A percentile compares a stretch with the other conserved stretches of the same genome.
Conservation (phyloP, 1,139 yeast genomes). For the Candida gigantensis region DNA sequence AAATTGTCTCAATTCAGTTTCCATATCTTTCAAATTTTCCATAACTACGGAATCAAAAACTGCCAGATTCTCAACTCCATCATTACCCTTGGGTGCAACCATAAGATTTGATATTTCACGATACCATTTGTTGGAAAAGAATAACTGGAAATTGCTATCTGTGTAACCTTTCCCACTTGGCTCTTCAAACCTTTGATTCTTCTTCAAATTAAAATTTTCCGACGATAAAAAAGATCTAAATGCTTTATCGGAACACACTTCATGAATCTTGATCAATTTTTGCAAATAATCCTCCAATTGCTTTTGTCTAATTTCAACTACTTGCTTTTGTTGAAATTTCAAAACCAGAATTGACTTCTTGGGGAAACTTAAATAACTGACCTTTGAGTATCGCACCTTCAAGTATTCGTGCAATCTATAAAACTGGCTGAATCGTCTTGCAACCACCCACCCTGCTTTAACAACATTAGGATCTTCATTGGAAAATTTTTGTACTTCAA, state of each 20-base stretch:
- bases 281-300: conserved; percentile 66
- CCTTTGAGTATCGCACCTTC: conserved; percentile 51
- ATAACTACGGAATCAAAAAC: conserved; percentile 17
- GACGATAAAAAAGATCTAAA: conserved; percentile 79
- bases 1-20: conserved; percentile 39
- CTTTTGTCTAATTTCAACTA: conserved; percentile 64
- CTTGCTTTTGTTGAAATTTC: conserved; percentile 60
- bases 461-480: conserved; percentile 44
- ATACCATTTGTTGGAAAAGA: conserved; percentile 46
- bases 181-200: conserved; percentile 33
- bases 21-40: conserved; percentile 44
- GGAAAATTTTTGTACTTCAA: conserved; percentile 67
- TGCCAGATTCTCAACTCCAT: not conserved
- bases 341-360: conserved; percentile 58
- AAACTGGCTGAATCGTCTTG: conserved; percentile 85
- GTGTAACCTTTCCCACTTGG: conserved; percentile 17
- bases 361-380: conserved; percentile 58
- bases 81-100: conserved; percentile 12
- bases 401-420: conserved; percentile 69
- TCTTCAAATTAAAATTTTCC: conserved; percentile 54
- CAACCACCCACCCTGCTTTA: conserved; percentile 85
- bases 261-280: conserved; percentile 57
- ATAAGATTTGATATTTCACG: conserved; percentile 38
- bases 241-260: conserved; percentile 70
- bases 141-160: conserved; percentile 13